Percentiles rank a stretch among this genome's conserved stretches.
phyloP scores from a whole-genome alignment of 495 filamentous ascomycete species.

The Xylaria sp. region DNA sequence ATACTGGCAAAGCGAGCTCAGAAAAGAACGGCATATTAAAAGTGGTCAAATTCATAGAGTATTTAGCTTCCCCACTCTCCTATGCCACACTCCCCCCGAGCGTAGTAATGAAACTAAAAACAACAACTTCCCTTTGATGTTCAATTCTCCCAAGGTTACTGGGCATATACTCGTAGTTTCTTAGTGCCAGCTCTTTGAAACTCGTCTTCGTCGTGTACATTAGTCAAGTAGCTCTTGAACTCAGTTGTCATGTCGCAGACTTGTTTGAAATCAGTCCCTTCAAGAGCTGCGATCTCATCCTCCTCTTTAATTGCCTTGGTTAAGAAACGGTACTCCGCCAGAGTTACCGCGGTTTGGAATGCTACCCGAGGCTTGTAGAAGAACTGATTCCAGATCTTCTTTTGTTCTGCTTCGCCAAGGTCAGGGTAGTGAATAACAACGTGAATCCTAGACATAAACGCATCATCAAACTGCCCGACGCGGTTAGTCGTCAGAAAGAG shows the following conservation, averaged over 20 bases:
- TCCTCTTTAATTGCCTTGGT: neutral
- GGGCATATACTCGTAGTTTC: too few relatives aligned
- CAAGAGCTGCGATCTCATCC: neutral
- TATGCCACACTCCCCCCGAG: too few relatives aligned
- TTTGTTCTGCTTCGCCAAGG: neutral
- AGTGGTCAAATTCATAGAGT: too few relatives aligned
- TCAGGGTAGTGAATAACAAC: slow-evolving; percentile 46
- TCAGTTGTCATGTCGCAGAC: neutral
- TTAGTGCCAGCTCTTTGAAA: too few relatives aligned
- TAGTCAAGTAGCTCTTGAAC: slow-evolving; percentile 2
- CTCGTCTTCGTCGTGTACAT: neutral
- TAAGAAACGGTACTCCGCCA: neutral
- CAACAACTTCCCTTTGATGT: too few relatives aligned
- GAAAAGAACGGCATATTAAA: too few relatives aligned
- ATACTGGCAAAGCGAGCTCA: too few relatives aligned
- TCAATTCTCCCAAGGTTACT: too few relatives aligned
- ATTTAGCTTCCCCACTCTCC: too few relatives aligned
- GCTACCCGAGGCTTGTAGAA: slow-evolving; percentile 3
- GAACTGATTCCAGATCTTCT: slow-evolving; percentile 10
- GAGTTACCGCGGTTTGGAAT: slow-evolving; percentile 7
- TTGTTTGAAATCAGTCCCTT: neutral
- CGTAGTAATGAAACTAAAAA: too few relatives aligned
- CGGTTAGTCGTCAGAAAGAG: slow-evolving; percentile 65
- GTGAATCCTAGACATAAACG: slow-evolving; percentile 61
- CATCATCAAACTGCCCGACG: slow-evolving; percentile 59